These are phyloP conservation scores for Talaromyces sp. DNA, from an alignment of 2,329 filamentous ascomycete species.

Conservation along the genomic window DNA sequence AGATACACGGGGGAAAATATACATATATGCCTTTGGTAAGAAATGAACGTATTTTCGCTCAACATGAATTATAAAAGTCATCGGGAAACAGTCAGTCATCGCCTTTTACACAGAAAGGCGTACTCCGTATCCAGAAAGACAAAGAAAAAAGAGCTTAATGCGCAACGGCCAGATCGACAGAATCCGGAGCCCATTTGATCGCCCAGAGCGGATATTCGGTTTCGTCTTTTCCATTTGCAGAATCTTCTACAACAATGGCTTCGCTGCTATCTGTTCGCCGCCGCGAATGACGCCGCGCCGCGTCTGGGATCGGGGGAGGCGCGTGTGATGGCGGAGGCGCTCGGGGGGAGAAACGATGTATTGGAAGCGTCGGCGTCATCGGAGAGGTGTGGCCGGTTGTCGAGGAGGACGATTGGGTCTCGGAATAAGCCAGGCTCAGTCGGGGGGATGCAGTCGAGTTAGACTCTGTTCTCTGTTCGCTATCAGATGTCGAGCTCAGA, in stretches of 20 bases:
- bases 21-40: background rate
- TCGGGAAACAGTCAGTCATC: background rate
- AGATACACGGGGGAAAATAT: background rate
- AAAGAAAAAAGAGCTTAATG: conserved; percentile 22
- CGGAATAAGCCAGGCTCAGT: conserved; percentile 33
- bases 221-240: conserved; percentile 48
- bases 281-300: conserved; percentile 31
- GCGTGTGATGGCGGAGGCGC: conserved; percentile 28
- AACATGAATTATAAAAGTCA: background rate
- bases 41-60: background rate
- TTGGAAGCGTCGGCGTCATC: conserved; percentile 35
- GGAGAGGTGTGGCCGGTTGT: conserved; percentile 35
- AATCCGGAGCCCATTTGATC: conserved; percentile 40
- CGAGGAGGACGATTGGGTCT: conserved; percentile 33
- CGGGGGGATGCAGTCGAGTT: conserved; percentile 23
- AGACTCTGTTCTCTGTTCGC: conserved; percentile 28
- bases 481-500: conserved; percentile 28
- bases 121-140: background rate
- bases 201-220: conserved; percentile 41
- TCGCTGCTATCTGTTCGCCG: conserved; percentile 42
- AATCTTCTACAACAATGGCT: conserved; percentile 40
- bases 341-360: conserved; percentile 35
- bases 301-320: conserved; percentile 28
- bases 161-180: conserved; percentile 29
- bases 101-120: background rate